Conservation (phyloP, 805 yeast genomes). For the Zygoascus bituminiphila region DNA sequence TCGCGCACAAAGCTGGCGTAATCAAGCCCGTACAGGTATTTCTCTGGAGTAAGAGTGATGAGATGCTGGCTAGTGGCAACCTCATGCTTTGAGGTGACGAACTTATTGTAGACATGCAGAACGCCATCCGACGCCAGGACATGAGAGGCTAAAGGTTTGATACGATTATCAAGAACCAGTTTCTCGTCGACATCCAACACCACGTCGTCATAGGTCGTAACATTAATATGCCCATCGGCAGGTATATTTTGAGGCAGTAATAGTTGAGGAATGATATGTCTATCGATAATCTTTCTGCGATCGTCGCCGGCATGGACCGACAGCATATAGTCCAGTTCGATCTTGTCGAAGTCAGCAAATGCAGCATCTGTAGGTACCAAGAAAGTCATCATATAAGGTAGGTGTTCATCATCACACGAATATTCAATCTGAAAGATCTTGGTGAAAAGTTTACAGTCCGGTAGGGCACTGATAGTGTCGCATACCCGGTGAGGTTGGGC, state of each 20-base stretch:
- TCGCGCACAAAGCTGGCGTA: slow-evolving; percentile 64
- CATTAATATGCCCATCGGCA: slow-evolving; percentile 26
- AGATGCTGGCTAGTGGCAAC: background rate
- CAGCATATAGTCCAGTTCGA: slow-evolving; percentile 40
- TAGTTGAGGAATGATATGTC: slow-evolving; percentile 39
- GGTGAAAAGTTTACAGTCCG: slow-evolving; percentile 5
- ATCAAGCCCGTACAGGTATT: slow-evolving; percentile 50
- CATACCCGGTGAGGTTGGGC: slow-evolving; percentile 23
- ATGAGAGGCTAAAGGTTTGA: slow-evolving; percentile 33
- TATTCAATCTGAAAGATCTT: slow-evolving; percentile 7
- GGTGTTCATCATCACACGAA: slow-evolving; percentile 18
- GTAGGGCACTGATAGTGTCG: slow-evolving; percentile 6
- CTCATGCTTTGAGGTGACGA: slow-evolving; percentile 19
- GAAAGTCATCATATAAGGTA: slow-evolving; percentile 34
- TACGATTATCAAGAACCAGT: slow-evolving; percentile 30
- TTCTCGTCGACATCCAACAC: slow-evolving; percentile 28
- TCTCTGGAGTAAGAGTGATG: slow-evolving; percentile 44
- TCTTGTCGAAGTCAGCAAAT: slow-evolving; percentile 28
- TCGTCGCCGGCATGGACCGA: slow-evolving; percentile 13
- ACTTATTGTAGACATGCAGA: slow-evolving; percentile 39
- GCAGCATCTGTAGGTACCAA: slow-evolving; percentile 40
- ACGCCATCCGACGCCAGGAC: slow-evolving; percentile 41
- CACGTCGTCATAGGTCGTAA: slow-evolving; percentile 17
- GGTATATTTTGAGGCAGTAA: slow-evolving; percentile 10
- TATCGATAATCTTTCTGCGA: slow-evolving; percentile 28